Percentiles rank a stretch among this genome's conserved stretches.
phyloP scores from a whole-genome alignment of 2,329 filamentous ascomycete genomes.

The Trichoderma guizhouense region DNA sequence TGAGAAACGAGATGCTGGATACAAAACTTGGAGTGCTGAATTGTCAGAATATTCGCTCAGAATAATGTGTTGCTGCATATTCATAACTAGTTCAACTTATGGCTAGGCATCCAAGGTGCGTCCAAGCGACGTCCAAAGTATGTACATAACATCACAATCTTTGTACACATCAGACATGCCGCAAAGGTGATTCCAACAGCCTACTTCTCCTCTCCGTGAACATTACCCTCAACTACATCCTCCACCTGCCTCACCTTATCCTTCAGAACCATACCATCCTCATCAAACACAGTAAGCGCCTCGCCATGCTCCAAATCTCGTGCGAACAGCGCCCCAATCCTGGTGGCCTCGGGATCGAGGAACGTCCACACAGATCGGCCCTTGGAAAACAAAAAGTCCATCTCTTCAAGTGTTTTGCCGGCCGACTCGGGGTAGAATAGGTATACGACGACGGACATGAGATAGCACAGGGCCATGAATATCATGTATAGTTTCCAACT shows the following conservation, averaged over 20 bases:
- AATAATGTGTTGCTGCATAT: too few relatives aligned
- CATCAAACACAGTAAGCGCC: slow-evolving; percentile 16
- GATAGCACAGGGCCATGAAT: slow-evolving; percentile 18
- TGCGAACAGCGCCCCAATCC: slow-evolving; percentile 10
- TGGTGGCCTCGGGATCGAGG: slow-evolving; percentile 13
- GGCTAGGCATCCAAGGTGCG: too few relatives aligned
- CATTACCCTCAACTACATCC: not conserved
- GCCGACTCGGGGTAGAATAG: slow-evolving; percentile 19
- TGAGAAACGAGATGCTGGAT: too few relatives aligned
- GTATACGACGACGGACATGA: slow-evolving; percentile 19
- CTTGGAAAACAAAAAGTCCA: slow-evolving; percentile 18
- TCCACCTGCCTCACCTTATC: slow-evolving; percentile 7
- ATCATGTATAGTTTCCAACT: slow-evolving; percentile 20
- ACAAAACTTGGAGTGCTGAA: too few relatives aligned
- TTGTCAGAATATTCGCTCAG: too few relatives aligned
- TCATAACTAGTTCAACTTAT: not conserved
- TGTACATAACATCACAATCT: not conserved
- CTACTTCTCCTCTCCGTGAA: not conserved
- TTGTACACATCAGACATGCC: not conserved
- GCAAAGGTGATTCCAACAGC: not conserved
- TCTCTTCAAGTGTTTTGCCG: slow-evolving; percentile 16
- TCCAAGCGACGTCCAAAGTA: too few relatives aligned
- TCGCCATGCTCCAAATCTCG: slow-evolving; percentile 14
- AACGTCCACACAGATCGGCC: not conserved
- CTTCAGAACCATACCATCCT: slow-evolving; percentile 4